Evolutionary conservation across 2,329 filamentous ascomycete genomes (phyloP), one percentile per base, ranked within the genome.

Genomic region (Colletotrichum shisoi): DNA sequence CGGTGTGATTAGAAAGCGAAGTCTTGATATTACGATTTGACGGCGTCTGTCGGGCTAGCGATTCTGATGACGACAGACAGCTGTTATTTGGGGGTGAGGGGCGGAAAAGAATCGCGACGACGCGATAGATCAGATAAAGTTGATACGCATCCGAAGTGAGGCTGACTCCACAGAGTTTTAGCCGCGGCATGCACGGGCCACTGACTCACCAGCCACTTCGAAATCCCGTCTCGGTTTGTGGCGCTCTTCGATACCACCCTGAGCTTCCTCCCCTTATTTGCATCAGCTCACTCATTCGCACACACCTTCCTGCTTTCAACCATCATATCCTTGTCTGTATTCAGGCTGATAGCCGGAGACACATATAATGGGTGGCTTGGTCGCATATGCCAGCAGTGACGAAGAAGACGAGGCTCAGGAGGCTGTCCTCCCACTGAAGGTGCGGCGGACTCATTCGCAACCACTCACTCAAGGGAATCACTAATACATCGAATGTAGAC

Each of bases 381-480:
- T 85, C 8, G 77, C 72, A 40, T 85, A 85, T 69, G 82, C 78
- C 15, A 85, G 83, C 71, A 85, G 83, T 62, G 82, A 84, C 49
- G 83, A 84, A 1, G 83, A 84, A 6, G 79, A 81, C 3, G 80
- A 79, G 2, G 65, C 64, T 24, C 52, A 59, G 58, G 60, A 69
- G 13, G 34, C 44, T 31, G 17, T 63, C 1, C 53, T 39, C n/a
- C 27, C 31, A 31, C 27, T 64, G 39, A 67, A 60, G 61, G 61
- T 67, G 27, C 27, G 12, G 17, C 27, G 12, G 17, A 21, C 31
- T 48, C 40, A 40, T 12, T 31, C 39, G 45, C 21, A 56, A 27
- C 24, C 39, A 12, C n/a, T 62, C 21, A 52, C 37, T 19, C 11
- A 27, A 13, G 15, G 44, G 15, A 5, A 21, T 62, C 44, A 57